These are phyloP conservation scores for Paramicrosporidium saccamoebae DNA, from an alignment of 371 early-diverging fungal genomes.

Conservation along the genomic window DNA sequence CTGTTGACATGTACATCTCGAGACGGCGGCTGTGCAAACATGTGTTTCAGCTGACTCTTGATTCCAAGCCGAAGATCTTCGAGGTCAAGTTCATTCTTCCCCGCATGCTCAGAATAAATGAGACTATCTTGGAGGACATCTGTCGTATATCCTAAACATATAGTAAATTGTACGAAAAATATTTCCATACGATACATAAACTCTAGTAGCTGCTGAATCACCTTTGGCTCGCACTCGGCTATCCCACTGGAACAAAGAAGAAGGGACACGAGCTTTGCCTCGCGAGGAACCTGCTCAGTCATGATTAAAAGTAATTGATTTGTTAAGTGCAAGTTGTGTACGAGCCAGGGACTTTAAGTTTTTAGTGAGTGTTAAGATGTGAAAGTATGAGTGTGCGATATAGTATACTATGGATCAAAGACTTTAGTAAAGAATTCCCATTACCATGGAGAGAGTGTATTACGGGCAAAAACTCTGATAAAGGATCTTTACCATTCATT, in stretches of 20 bases:
- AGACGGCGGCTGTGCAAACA: slow-evolving; percentile 60
- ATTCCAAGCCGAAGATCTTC: slow-evolving; percentile 79
- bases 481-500: no score
- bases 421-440: no score
- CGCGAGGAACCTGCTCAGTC: slow-evolving; percentile 28
- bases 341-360: no score
- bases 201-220: slow-evolving; percentile 80
- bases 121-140: slow-evolving; percentile 82
- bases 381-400: no score
- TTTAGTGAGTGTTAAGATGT: no score
- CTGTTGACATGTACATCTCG: slow-evolving; percentile 20
- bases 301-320: no score
- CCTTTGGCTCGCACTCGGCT: slow-evolving; percentile 82
- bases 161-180: background rate
- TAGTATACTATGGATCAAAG: no score
- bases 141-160: slow-evolving; percentile 39
- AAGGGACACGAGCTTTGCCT: slow-evolving; percentile 67
- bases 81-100: slow-evolving; percentile 33
- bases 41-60: slow-evolving; percentile 52
- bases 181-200: slow-evolving; percentile 37
- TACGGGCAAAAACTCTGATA: no score
- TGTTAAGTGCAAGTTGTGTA: no score
- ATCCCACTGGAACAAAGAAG: slow-evolving; percentile 68
- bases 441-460: no score
- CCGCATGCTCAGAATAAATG: slow-evolving; percentile 74